Conservation (phyloP, 139 green algal species). For the Klebsormidium nitens region DNA sequence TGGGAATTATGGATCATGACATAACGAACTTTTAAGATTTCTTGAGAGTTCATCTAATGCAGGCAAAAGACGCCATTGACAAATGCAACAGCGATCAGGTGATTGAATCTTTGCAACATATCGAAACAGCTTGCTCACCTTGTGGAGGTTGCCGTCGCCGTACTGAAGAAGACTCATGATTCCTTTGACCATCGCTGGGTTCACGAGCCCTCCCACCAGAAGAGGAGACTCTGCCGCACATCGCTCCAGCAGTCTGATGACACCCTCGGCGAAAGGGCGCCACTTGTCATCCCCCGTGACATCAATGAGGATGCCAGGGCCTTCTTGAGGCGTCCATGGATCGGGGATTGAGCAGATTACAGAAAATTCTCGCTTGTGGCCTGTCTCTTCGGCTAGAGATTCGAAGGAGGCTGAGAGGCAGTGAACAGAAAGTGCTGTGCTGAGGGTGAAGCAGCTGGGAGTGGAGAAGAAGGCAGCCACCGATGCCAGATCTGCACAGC, state of each 20-base stretch:
- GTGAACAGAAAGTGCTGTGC: not conserved
- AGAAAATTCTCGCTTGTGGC: not conserved
- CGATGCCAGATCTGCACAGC: constrained; percentile 8
- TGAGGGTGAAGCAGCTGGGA: not conserved
- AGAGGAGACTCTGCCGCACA: not conserved
- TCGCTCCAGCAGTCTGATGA: not conserved
- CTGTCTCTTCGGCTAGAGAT: not conserved
- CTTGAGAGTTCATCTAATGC: not conserved
- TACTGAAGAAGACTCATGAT: too few relatives aligned
- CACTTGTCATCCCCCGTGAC: constrained; percentile 5
- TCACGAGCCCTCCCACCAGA: too few relatives aligned
- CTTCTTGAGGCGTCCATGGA: not conserved
- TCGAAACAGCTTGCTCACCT: not conserved
- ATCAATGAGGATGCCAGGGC: constrained; percentile 5
- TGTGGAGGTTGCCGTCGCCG: not conserved
- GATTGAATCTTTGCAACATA: not conserved
- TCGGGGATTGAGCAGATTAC: not conserved
- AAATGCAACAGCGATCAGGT: not conserved
- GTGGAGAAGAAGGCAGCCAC: constrained; percentile 8
- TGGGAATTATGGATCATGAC: too few relatives aligned
- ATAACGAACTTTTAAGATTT: not conserved
- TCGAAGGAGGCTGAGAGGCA: not conserved
- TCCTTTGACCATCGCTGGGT: too few relatives aligned
- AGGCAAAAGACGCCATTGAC: not conserved
- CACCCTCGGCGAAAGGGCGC: constrained; percentile 2